These are phyloP conservation scores for Stagonosporopsis vannaccii DNA, from an alignment of 2,329 filamentous ascomycete species.

Conservation along the genomic window DNA sequence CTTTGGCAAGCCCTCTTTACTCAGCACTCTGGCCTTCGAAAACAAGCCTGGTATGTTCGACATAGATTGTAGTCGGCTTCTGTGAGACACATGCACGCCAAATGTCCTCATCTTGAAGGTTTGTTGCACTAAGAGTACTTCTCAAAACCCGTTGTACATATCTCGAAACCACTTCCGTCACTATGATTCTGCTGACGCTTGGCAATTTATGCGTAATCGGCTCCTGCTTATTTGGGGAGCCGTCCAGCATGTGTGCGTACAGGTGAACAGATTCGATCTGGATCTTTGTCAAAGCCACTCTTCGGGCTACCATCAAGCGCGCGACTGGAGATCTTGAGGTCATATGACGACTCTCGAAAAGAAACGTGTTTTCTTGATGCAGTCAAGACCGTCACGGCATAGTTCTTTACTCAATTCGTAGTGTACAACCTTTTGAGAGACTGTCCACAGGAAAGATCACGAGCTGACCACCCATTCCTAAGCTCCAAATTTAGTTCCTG, in stretches of 20 bases:
- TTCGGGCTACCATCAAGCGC: background rate
- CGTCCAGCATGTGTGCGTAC: background rate
- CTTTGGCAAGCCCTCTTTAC: background rate
- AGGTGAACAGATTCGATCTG: background rate
- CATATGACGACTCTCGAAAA: background rate
- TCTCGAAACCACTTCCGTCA: background rate
- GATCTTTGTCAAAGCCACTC: background rate
- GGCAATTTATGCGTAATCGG: background rate
- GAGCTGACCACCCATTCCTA: background rate
- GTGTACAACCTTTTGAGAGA: background rate
- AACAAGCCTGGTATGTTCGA: background rate
- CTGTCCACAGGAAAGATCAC: background rate
- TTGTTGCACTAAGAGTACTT: accelerated
- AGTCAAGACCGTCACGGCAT: background rate
- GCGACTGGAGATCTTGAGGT: background rate
- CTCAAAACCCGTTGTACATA: accelerated
- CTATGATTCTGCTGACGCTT: background rate
- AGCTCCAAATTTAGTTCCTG: background rate
- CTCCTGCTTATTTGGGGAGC: too few relatives aligned
- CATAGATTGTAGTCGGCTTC: background rate
- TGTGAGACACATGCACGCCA: background rate
- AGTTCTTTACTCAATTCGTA: background rate
- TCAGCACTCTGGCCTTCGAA: background rate
- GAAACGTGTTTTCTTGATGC: background rate
- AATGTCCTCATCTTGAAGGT: background rate